Base-by-base conservation (phyloP, 2,329 filamentous ascomycete species). In the Fusarium concolor region DNA sequence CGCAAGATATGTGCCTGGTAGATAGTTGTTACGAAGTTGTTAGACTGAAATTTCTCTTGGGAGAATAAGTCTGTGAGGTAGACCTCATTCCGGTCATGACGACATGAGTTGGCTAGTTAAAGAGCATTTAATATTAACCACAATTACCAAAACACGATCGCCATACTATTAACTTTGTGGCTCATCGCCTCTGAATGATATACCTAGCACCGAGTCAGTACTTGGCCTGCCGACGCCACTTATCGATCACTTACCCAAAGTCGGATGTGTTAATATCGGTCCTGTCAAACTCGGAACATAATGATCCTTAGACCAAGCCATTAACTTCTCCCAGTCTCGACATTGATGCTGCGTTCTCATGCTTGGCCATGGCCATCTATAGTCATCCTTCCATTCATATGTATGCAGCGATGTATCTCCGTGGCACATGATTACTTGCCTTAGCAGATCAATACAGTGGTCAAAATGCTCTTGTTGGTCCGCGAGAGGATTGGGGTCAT, bases 291-390 rank as follows among this genome's bases (percentile, higher is more conserved):
- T 56, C 18, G 54, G 45, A 9, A 56, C 29, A 15, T 50, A 43
- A 37, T 56, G 54, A 7, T 43, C 45, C 10, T 50, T 43, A 3
- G 54, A 56, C 54, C 54, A 56, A 35, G 38, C 10, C 54, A 56
- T 56, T 10, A 56, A 38, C n/a, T 43, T 43, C 14, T 43, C 29
- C 54, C 54, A 56, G 29, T 56, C 37, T 10, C 54, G 28, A 6
- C 54, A 56, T 18, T 56, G 54, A 24, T 56, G 54, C 9, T 50
- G 45, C 4, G 54, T 56, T 6, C 22, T 31, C 54, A 56, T 56
- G 15, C 54, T 56, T 4, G 54, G 54, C 54, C 54, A 56, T 24
- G 54, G 54, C 54, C 54, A 56, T 14, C 54, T 37, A 29, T 56
- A 56, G 17, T 44, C 29, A 22, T 56, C 54, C 29, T 56, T 56